Conservation (phyloP, 768 basidiomycete species). For the Serendipita vermifera region DNA sequence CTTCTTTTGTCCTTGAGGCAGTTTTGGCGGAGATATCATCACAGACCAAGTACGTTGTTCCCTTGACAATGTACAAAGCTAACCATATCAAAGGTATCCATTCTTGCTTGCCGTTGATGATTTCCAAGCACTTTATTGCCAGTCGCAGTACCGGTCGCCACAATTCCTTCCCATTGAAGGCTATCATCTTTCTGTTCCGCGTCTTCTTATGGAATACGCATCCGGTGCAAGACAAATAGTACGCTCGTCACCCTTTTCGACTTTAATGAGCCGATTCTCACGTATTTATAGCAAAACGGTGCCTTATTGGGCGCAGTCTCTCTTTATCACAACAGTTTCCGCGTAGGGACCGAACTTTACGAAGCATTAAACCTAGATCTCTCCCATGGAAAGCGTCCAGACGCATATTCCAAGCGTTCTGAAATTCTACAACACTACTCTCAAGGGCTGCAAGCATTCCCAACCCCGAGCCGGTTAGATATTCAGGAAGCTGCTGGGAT, state of each 20-base stretch:
- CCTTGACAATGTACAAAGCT: not conserved
- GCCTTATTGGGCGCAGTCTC: constrained; percentile 61
- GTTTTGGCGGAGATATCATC: constrained; percentile 47
- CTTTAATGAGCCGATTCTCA: too few relatives aligned
- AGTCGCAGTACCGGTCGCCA: constrained; percentile 58
- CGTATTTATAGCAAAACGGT: constrained; percentile 42
- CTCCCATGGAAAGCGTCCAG: constrained; percentile 28
- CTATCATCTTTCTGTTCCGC: constrained; percentile 67
- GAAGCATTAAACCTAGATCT: constrained; percentile 39
- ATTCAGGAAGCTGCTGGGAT: constrained; percentile 57
- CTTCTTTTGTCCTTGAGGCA: constrained; percentile 44
- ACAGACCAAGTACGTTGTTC: constrained; percentile 47
- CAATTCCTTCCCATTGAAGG: constrained; percentile 54
- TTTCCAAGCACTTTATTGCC: constrained; percentile 65
- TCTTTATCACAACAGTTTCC: constrained; percentile 44
- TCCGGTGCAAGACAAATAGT: constrained; percentile 59
- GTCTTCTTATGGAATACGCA: constrained; percentile 64
- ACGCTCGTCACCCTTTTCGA: constrained; percentile 9
- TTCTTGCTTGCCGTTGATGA: constrained; percentile 81
- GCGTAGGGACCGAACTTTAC: constrained; percentile 47
- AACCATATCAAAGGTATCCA: constrained; percentile 39
- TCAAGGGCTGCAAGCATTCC: constrained; percentile 37
- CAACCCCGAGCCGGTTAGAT: constrained; percentile 45
- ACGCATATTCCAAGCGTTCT: constrained; percentile 46
- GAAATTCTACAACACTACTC: constrained; percentile 39